Conservation (phyloP, 306 rosid species). For the Cucurbita pepo region DNA sequence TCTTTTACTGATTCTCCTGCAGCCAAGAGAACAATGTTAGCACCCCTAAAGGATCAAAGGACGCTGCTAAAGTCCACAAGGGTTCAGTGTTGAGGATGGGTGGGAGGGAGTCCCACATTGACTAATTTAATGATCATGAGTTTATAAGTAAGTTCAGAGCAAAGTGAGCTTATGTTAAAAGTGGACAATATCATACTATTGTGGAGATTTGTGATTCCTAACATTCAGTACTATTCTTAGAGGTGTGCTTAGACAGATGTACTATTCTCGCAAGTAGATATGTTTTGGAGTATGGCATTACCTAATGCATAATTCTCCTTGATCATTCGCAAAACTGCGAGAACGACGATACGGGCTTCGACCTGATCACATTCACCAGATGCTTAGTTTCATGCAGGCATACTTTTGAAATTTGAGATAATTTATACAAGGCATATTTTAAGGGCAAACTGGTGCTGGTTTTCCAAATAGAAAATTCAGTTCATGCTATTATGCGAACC, state of each 20-base stretch:
- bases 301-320: conserved; percentile 67
- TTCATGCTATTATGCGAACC: conserved; percentile 18
- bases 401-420: background rate
- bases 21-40: background rate
- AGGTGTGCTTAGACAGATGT: too few species aligned
- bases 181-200: too few species aligned
- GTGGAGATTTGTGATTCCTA: too few species aligned
- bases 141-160: too few species aligned
- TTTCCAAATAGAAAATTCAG: background rate
- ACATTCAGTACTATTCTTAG: too few species aligned
- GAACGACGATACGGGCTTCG: conserved; percentile 88
- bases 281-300: conserved; percentile 13
- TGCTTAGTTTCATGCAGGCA: background rate
- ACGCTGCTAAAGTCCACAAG: too few species aligned
- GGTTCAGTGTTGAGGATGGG: too few species aligned
- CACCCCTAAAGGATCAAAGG: background rate
- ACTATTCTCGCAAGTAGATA: too few species aligned
- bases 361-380: conserved; percentile 37
- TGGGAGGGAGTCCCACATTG: too few species aligned
- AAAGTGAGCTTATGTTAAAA: too few species aligned
- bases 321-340: conserved; percentile 82
- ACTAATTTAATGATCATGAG: too few species aligned
- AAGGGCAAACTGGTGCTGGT: background rate
- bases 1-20: conserved; percentile 56
- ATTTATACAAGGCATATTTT: background rate